A percentile compares a stretch with the other conserved stretches of the same genome.
These are phyloP conservation scores for Myxozyma neotropica DNA, from an alignment of 805 yeast species.

Conservation along the genomic window DNA sequence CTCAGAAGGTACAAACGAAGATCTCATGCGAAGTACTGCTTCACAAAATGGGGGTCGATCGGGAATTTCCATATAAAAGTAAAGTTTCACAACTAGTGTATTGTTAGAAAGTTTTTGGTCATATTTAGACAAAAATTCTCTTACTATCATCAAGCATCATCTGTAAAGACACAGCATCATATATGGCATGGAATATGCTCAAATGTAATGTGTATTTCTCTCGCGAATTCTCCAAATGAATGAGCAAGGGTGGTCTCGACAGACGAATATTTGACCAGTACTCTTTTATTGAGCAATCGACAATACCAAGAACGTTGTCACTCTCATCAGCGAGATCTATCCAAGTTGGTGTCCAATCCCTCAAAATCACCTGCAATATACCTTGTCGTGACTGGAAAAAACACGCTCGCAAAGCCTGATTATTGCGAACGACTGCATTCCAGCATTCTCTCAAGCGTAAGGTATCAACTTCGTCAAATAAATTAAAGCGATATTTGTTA, in stretches of 20 bases:
- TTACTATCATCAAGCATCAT: conserved; percentile 30
- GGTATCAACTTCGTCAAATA: conserved; percentile 24
- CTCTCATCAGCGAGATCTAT: not conserved
- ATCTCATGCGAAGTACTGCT: conserved; percentile 14
- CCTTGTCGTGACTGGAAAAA: conserved; percentile 30
- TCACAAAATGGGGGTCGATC: conserved; percentile 29
- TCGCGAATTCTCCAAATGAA: not conserved
- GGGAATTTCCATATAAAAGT: conserved; percentile 15
- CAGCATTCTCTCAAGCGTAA: conserved; percentile 12
- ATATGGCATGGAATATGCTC: conserved; percentile 35
- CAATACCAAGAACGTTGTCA: not conserved
- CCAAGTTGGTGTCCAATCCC: conserved; percentile 30
- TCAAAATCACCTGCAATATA: conserved; percentile 30
- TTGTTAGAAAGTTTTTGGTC: not conserved
- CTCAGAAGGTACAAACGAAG: not conserved
- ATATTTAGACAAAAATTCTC: not conserved
- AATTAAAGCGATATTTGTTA: conserved; percentile 18
- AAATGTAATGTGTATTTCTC: not conserved
- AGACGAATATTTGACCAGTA: conserved; percentile 20
- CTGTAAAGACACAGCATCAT: conserved; percentile 34
- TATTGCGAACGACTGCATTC: conserved; percentile 7
- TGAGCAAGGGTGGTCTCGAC: conserved; percentile 24
- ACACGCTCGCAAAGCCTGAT: conserved; percentile 29
- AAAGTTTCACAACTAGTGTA: conserved; percentile 13
- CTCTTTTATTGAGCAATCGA: conserved; percentile 11